Evolutionary conservation across 1,284 basidiomycete genomes (phyloP).

Genomic region (Puccinia horiana): DNA sequence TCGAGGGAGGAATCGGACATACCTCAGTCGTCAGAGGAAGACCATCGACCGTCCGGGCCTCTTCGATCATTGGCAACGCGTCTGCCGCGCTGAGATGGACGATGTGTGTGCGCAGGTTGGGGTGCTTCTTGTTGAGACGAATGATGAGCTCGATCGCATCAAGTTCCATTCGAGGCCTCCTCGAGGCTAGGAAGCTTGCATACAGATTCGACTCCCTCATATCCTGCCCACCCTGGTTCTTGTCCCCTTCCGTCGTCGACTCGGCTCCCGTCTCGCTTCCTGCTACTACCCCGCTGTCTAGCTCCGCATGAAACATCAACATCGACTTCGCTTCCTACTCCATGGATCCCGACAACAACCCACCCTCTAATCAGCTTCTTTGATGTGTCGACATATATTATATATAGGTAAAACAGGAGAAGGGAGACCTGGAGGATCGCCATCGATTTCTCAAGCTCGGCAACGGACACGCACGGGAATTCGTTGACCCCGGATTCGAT

Average conservation of each 20-base stretch:
- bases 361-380: background rate
- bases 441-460: constrained; percentile 73
- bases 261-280: constrained; percentile 50
- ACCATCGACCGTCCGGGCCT: constrained; percentile 64
- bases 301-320: constrained; percentile 85
- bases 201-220: constrained; percentile 67
- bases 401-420: constrained; percentile 16
- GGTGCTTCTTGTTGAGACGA: constrained; percentile 66
- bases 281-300: constrained; percentile 64
- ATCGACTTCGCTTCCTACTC: constrained; percentile 68
- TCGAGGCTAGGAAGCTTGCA: constrained; percentile 76
- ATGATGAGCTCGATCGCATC: constrained; percentile 70
- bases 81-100: constrained; percentile 84
- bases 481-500: constrained; percentile 92
- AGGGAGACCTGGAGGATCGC: constrained; percentile 68
- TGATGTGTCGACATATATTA: background rate
- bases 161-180: constrained; percentile 74
- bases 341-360: background rate
- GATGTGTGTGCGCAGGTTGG: constrained; percentile 78
- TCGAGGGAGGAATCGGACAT: constrained; percentile 42
- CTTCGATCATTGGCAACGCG: constrained; percentile 73
- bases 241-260: constrained; percentile 23
- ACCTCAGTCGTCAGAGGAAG: constrained; percentile 72
- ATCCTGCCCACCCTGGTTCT: constrained; percentile 49
- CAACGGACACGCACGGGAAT: constrained; percentile 77